These are phyloP conservation scores for Arabis hirsuta DNA, from an alignment of 345 rosid genomes.

Conservation along the genomic window DNA sequence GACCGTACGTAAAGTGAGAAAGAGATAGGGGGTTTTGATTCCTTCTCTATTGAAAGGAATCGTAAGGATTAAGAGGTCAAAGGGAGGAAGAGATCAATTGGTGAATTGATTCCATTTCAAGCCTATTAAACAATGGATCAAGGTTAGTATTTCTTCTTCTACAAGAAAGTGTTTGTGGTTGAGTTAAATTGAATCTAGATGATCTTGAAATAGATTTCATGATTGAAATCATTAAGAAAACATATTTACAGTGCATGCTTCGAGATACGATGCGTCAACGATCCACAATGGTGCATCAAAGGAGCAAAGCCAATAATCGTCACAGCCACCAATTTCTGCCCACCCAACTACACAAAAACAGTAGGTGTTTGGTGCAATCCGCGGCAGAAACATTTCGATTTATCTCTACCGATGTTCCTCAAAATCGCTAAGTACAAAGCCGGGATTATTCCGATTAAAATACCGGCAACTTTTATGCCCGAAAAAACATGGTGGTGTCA, in stretches of 20 bases:
- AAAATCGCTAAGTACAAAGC: constrained; percentile 44
- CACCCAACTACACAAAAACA: constrained; percentile 39
- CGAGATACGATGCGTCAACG: constrained; percentile 50
- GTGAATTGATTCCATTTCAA: background rate
- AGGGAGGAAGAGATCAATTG: background rate
- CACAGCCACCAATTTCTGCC: constrained; percentile 65
- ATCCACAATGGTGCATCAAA: constrained; percentile 51
- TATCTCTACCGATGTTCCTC: constrained; percentile 46
- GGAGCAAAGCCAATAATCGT: constrained; percentile 45
- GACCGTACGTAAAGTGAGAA: no score
- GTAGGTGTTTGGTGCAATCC: constrained; percentile 48
- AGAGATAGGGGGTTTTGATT: background rate
- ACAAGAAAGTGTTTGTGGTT: background rate
- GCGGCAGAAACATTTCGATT: constrained; percentile 50
- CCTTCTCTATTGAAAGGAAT: background rate
- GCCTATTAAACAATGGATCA: background rate
- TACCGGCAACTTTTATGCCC: constrained; percentile 36
- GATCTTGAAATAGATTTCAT: no score
- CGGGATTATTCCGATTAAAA: constrained; percentile 43
- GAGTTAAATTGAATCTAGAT: background rate
- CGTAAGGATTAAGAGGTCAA: background rate
- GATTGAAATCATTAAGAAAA: no score
- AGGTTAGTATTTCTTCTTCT: background rate
- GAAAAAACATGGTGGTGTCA: constrained; percentile 21
- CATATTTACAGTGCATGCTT: constrained; percentile 48